phyloP scores from a whole-genome alignment of 2,329 filamentous ascomycete species.

The Neofusicoccum laricinum region DNA sequence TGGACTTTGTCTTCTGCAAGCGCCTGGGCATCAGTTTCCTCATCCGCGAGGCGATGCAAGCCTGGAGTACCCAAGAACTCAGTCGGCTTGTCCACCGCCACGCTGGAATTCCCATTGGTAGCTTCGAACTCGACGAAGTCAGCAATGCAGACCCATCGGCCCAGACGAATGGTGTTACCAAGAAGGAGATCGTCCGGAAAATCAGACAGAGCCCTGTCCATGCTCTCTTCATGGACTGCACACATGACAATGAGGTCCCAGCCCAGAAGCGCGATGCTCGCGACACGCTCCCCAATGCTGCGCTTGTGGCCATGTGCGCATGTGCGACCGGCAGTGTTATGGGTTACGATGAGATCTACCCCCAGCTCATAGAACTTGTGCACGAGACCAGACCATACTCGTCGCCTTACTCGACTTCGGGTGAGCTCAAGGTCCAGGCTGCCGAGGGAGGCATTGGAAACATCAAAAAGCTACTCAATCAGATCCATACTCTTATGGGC shows the following conservation, averaged over 20 bases:
- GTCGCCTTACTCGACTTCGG: slow-evolving; percentile 66
- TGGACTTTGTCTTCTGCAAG: slow-evolving; percentile 94
- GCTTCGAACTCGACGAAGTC: slow-evolving; percentile 90
- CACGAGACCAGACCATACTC: slow-evolving; percentile 82
- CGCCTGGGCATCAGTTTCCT: slow-evolving; percentile 85
- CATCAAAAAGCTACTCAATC: slow-evolving; percentile 88
- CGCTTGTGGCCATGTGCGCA: slow-evolving; percentile 92
- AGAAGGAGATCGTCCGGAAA: slow-evolving; percentile 67
- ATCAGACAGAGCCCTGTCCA: slow-evolving; percentile 89
- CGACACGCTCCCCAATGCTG: slow-evolving; percentile 91
- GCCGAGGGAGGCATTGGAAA: slow-evolving; percentile 83
- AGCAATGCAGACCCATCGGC: slow-evolving; percentile 54
- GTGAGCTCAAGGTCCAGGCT: slow-evolving; percentile 60
- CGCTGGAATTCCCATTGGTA: slow-evolving; percentile 90
- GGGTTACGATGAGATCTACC: slow-evolving; percentile 97
- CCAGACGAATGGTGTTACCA: slow-evolving; percentile 31
- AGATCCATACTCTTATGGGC: slow-evolving; percentile 94
- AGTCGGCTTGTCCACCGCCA: slow-evolving; percentile 91
- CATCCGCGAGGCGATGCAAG: slow-evolving; percentile 97
- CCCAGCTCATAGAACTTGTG: slow-evolving; percentile 87
- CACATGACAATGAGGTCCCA: slow-evolving; percentile 95
- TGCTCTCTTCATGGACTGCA: slow-evolving; percentile 98
- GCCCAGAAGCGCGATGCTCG: slow-evolving; percentile 92
- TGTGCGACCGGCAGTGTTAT: slow-evolving; percentile 95
- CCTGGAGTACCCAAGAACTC: slow-evolving; percentile 91